A percentile compares a stretch with the other conserved stretches of the same genome.
Conservation (phyloP, 1,284 basidiomycete genomes). For the Pseudozyma flocculosa region DNA sequence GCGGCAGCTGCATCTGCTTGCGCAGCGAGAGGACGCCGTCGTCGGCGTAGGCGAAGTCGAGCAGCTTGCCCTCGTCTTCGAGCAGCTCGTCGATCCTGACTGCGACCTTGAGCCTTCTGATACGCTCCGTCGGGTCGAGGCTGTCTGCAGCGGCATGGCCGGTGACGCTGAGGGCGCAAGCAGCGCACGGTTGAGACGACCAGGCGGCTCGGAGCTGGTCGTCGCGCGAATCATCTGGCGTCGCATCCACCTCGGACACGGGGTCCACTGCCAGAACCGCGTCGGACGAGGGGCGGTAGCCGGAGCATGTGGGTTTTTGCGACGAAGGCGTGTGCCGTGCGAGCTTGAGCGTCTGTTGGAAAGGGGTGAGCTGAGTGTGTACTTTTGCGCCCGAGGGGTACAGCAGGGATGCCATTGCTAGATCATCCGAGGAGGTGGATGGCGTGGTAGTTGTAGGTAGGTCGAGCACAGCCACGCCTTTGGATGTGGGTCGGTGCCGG, state of each 20-base stretch:
- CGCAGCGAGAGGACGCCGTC: constrained; percentile 70
- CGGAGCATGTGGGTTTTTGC: constrained; percentile 8
- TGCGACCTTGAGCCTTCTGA: constrained; percentile 72
- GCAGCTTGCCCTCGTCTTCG: constrained; percentile 73
- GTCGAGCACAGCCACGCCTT: too few species aligned
- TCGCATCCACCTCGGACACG: constrained; percentile 4
- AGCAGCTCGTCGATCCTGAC: constrained; percentile 80
- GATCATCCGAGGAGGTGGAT: too few species aligned
- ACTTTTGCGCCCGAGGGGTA: constrained; percentile 27
- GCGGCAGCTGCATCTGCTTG: constrained; percentile 57
- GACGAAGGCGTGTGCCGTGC: constrained; percentile 23
- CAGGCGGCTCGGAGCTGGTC: constrained; percentile 12
- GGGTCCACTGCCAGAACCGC: constrained; percentile 21
- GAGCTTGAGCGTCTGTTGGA: constrained; percentile 26
- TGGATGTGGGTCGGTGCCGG: too few species aligned
- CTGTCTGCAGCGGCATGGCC: constrained; percentile 67
- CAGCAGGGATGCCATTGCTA: constrained; percentile 5
- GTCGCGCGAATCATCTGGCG: constrained; percentile 16
- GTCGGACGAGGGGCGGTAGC: constrained; percentile 26
- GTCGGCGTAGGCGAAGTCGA: constrained; percentile 75
- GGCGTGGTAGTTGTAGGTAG: too few species aligned
- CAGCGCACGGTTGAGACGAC: constrained; percentile 23
- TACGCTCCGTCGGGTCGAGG: constrained; percentile 56
- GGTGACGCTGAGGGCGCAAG: constrained; percentile 71
- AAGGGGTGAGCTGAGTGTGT: constrained; percentile 14